phyloP scores from a whole-genome alignment of 1,284 basidiomycete species.

The Rhodotorula sp. region DNA sequence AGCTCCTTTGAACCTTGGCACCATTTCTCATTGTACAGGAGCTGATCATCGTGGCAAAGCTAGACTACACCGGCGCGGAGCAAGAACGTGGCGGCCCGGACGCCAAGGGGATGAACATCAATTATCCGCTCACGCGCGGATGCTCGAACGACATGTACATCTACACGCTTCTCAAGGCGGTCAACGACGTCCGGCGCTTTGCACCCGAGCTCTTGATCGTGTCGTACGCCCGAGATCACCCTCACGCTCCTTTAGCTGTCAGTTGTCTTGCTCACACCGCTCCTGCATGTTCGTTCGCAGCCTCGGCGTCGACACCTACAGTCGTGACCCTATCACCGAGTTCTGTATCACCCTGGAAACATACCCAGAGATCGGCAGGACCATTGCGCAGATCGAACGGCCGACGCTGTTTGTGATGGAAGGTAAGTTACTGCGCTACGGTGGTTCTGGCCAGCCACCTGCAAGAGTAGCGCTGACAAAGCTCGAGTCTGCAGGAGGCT shows the following conservation, averaged over 20 bases:
- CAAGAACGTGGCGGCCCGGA: constrained; percentile 47
- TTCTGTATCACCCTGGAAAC: constrained; percentile 48
- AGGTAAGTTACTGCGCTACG: constrained; percentile 35
- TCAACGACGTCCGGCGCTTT: constrained; percentile 42
- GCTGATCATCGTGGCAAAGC: too few relatives aligned
- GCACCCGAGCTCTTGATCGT: constrained; percentile 47
- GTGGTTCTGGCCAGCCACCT: too few relatives aligned
- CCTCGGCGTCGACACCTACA: constrained; percentile 52
- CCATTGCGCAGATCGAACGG: constrained; percentile 44
- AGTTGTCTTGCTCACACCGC: neutral
- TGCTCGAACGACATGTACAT: constrained; percentile 47
- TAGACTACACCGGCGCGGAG: constrained; percentile 50
- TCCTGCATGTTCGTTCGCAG: constrained; percentile 23
- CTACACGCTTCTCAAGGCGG: constrained; percentile 41
- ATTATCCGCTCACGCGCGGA: constrained; percentile 48
- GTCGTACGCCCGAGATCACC: constrained; percentile 42
- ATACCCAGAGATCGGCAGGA: constrained; percentile 48
- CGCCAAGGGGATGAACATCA: constrained; percentile 47
- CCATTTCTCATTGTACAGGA: neutral
- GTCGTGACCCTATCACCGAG: constrained; percentile 50
- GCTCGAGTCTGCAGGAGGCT: constrained; percentile 9
- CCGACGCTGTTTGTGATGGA: constrained; percentile 51
- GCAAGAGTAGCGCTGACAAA: neutral
- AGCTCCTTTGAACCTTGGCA: constrained; percentile 7
- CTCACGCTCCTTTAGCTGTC: neutral